Evolutionary conservation across 331 rosid species (phyloP), one percentile per base, ranked within the genome.

Genomic region (Pyracantha coccinea): DNA sequence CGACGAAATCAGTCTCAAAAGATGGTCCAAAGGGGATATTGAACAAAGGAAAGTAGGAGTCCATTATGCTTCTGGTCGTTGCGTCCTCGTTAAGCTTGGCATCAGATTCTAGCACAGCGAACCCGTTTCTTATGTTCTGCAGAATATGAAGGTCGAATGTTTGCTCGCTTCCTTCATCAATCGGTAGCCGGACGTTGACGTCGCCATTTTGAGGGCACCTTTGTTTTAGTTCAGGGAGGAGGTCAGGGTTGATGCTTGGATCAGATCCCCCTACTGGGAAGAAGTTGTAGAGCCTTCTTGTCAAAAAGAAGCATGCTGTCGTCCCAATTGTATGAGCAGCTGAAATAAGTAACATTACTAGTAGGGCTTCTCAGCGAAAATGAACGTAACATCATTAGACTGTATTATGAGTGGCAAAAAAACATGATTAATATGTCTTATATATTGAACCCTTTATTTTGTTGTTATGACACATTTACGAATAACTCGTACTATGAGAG

Each of bases 301-400:
- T 83, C 90, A 93, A 82, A 82, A 93, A 93, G 86, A 93, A 93
- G 79, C 98, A 93, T 2, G 98, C 97, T 7, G 98, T 93, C 24
- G 90, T 89, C 72, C 98, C 98, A 71, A 93, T 88, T 68, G 98
- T 89, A 74, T 93, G 98, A 3, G 98, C 96, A 73, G 89, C 98
- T 93, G 87, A 53, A 75, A 64, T n/a, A 23, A 31, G 55, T 3
- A 7, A 53, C 17, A 35, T 35, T 35, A 35, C 4, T 0, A 9
- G 44, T 35, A 33, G 8, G 3, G 8, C 41, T 8, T 33, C 41
- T 33, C 12, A 33, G 41, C 41, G 41, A 33, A 33, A 33, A 33
- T 11, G 11, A 2, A 8, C 0, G 10, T 33, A 33, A 33, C 41
- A 33, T 8, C 44, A 35, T 35, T 35, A 8, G 12, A 35, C 12